Evolutionary conservation across 768 basidiomycete genomes (phyloP), one percentile per base, ranked within the genome.

Genomic region (Postia placenta): DNA sequence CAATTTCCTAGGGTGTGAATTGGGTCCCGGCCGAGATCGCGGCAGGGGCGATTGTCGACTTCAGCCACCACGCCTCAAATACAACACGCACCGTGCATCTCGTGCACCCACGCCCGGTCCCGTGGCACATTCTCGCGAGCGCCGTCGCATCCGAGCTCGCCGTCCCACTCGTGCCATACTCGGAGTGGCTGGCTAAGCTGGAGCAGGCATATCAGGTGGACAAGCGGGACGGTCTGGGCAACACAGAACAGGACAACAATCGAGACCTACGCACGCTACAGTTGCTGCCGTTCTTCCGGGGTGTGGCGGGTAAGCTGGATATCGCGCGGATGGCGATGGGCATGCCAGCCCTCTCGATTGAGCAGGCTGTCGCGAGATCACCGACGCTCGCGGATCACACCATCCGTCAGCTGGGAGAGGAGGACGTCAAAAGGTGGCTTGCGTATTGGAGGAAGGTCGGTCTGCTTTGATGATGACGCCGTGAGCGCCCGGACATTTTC

Each of bases 401-500:
- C 15, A 5, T 38, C 5, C 15, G 36, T 5, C 36, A 20, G 4
- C 14, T 38, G 14, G 15, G 36, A 5, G 20, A n/a, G 36, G 5
- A 38, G 20, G 36, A 38, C 14, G 14, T 15, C 15, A 38, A 69
- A 70, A 72, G 58, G 51, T 50, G 14, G 67, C 73, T 26, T 49
- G 74, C n/a, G 47, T 53, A 33, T 57, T 59, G 28, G 66, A 70
- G 52, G 65, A 66, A 0, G n/a, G n/a, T n/a, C n/a, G n/a, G n/a
- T n/a, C n/a, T n/a, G n/a, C n/a, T n/a, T n/a, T n/a, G n/a, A n/a
- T n/a, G n/a, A n/a, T n/a, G n/a, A n/a, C n/a, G n/a, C n/a, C n/a
- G n/a, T n/a, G n/a, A n/a, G n/a, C n/a, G n/a, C n/a, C n/a, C n/a
- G n/a, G n/a, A n/a, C n/a, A n/a, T n/a, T n/a, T n/a, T n/a, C n/a